A percentile compares a stretch with the other conserved stretches of the same genome.
phyloP scores from a whole-genome alignment of 2,329 filamentous ascomycete species.

The Hypoxylon sp. region DNA sequence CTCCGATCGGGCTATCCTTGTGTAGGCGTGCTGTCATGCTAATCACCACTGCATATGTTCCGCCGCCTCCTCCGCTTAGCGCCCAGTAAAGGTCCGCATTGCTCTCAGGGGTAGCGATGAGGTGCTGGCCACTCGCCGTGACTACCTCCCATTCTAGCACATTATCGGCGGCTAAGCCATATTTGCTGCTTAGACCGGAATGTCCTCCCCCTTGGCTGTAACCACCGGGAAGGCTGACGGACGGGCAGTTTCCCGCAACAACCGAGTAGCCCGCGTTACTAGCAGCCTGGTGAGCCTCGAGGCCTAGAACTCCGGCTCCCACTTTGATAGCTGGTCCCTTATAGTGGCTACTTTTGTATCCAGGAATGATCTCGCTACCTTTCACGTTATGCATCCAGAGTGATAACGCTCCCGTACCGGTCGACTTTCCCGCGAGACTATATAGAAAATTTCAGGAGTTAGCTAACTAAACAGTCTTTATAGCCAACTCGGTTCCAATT shows the following conservation, averaged over 20 bases:
- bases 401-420: slow-evolving; percentile 55
- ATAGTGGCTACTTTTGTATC: slow-evolving; percentile 55
- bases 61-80: slow-evolving; percentile 63
- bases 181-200: slow-evolving; percentile 60
- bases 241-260: slow-evolving; percentile 63
- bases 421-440: slow-evolving; percentile 55
- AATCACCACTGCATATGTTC: slow-evolving; percentile 67
- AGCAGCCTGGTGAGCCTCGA: slow-evolving; percentile 59
- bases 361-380: slow-evolving; percentile 40
- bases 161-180: slow-evolving; percentile 69
- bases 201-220: slow-evolving; percentile 70
- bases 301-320: slow-evolving; percentile 63
- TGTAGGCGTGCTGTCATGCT: slow-evolving; percentile 65
- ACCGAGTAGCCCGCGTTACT: slow-evolving; percentile 58
- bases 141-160: slow-evolving; percentile 66
- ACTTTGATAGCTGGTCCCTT: slow-evolving; percentile 63
- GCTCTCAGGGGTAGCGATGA: slow-evolving; percentile 58
- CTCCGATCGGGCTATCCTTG: slow-evolving; percentile 49
- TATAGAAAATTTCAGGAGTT: background rate
- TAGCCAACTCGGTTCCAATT: too few species aligned
- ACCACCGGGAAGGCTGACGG: slow-evolving; percentile 68
- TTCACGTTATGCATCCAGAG: slow-evolving; percentile 62
- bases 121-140: slow-evolving; percentile 58
- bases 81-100: slow-evolving; percentile 70
- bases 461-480: background rate